phyloP scores from a whole-genome alignment of 352 stramenopile species.

The Globisporangium apiculatum region DNA sequence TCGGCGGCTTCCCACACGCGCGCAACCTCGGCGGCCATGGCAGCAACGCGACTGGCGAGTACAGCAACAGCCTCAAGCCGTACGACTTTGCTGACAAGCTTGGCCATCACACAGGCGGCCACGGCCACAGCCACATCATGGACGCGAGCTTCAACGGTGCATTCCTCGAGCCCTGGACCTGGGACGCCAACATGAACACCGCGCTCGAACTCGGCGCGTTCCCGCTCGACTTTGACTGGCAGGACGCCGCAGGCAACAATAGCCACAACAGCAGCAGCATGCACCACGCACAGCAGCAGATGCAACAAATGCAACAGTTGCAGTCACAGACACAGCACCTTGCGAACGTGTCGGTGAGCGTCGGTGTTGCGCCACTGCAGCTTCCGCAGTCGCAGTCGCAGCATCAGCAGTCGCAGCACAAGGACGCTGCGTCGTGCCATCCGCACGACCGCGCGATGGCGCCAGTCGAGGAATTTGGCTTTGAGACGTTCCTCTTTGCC shows the following conservation, averaged over 20 bases:
- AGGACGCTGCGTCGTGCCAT: conserved; percentile 16
- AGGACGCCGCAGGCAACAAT: conserved; percentile 14
- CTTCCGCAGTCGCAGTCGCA: conserved; percentile 16
- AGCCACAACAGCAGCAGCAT: conserved; percentile 4
- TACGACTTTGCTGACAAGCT: conserved; percentile 22
- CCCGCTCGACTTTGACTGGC: conserved; percentile 49
- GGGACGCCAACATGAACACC: conserved; percentile 40
- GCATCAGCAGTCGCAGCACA: conserved; percentile 10
- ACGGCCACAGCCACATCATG: conserved; percentile 10
- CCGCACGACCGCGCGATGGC: conserved; percentile 31
- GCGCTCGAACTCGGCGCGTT: conserved; percentile 37
- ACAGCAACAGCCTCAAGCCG: conserved; percentile 17
- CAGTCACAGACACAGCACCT: conserved; percentile 3
- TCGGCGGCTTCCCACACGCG: conserved; percentile 28
- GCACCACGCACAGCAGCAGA: background rate
- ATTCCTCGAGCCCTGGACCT: conserved; percentile 62
- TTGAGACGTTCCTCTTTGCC: conserved; percentile 62
- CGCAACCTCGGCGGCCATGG: background rate
- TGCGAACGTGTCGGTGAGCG: conserved; percentile 15
- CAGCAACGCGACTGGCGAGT: conserved; percentile 1
- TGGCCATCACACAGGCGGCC: conserved; percentile 1
- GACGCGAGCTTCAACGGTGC: conserved; percentile 32
- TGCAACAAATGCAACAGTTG: background rate
- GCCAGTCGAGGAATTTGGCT: conserved; percentile 51
- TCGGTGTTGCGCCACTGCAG: conserved; percentile 5